These are phyloP conservation scores for Flaveria sonorensis DNA, from an alignment of 129 eudicot genomes.

Conservation along the genomic window DNA sequence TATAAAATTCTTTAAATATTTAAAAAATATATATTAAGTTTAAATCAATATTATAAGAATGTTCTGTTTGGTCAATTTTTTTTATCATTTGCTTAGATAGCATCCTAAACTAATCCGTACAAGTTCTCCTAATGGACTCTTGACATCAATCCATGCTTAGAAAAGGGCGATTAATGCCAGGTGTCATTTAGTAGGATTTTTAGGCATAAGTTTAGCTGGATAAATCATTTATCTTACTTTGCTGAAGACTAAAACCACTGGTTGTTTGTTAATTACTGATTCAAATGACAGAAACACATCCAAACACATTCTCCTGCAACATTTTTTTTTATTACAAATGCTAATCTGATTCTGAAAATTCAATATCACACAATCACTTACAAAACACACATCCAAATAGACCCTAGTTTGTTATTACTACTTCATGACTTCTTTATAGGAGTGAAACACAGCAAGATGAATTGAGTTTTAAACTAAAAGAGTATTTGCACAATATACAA, in stretches of 20 bases:
- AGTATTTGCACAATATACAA: background rate
- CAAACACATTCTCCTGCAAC: background rate
- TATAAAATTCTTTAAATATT: background rate
- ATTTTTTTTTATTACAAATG: background rate
- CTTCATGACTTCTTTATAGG: background rate
- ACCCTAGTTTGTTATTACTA: background rate
- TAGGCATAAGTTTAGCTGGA: background rate
- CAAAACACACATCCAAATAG: background rate
- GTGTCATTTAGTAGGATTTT: background rate
- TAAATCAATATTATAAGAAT: background rate
- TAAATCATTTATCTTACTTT: background rate
- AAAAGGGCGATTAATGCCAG: background rate
- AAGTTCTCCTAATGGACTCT: background rate
- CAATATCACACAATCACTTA: background rate
- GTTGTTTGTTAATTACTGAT: background rate
- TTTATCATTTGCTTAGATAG: background rate
- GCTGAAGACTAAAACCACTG: background rate
- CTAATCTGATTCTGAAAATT: background rate
- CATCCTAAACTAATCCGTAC: background rate
- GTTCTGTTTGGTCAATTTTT: background rate
- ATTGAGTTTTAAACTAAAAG: background rate
- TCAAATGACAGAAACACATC: background rate
- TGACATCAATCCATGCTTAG: background rate
- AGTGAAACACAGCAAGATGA: slow-evolving; percentile 9
- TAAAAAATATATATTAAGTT: background rate